These are phyloP conservation scores for Picea sitchensis DNA, from an alignment of 75 land plant species.

Conservation along the genomic window DNA sequence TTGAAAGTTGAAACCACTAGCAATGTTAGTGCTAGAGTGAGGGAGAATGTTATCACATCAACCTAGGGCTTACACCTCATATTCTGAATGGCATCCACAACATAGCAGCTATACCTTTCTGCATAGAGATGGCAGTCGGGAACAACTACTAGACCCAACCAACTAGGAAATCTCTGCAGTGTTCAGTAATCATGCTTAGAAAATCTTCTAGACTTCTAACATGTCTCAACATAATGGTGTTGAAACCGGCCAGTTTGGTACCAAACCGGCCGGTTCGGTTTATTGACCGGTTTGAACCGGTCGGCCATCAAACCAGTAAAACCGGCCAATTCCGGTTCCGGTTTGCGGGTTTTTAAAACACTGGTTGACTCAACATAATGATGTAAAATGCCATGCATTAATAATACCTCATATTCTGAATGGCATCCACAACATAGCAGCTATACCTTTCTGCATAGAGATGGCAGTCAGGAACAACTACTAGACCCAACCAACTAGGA, in stretches of 20 bases:
- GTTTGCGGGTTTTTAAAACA: no score
- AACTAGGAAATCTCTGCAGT: not conserved
- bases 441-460: not conserved
- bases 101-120: not conserved
- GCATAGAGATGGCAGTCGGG: not conserved
- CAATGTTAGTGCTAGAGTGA: no score
- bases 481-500: not conserved
- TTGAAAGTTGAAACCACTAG: no score
- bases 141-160: not conserved
- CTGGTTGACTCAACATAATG: not conserved
- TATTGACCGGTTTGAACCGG: no score
- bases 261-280: no score
- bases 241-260: no score
- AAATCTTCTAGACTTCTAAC: not conserved
- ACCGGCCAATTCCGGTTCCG: no score
- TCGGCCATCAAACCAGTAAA: no score
- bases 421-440: not conserved
- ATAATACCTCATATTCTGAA: not conserved
- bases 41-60: no score
- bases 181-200: not conserved
- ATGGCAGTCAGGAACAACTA: not conserved
- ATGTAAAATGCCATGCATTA: not conserved
- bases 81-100: not conserved
- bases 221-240: not conserved
- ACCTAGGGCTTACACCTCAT: not conserved